Conservation (phyloP, 495 filamentous ascomycete genomes). For the Penicillium fimorum region DNA sequence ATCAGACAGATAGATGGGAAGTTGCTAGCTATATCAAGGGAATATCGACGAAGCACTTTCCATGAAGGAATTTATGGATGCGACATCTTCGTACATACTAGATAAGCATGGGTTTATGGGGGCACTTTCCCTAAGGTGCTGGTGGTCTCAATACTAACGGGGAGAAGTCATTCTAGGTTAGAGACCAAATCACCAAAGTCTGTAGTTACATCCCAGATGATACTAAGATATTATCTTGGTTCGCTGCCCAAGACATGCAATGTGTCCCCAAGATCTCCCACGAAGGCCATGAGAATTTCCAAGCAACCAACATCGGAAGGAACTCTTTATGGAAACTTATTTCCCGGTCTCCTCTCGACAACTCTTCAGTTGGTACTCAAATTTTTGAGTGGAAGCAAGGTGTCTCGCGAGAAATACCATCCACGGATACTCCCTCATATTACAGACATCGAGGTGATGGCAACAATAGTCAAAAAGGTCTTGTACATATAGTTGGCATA, state of each 20-base stretch:
- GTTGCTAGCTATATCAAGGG: neutral
- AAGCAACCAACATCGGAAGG: neutral
- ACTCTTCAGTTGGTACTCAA: neutral
- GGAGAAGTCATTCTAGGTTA: neutral
- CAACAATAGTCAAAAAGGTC: neutral
- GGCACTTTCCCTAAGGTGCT: neutral
- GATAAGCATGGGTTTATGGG: neutral
- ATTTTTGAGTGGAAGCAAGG: neutral
- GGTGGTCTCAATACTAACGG: neutral
- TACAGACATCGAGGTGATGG: neutral
- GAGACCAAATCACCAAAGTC: neutral
- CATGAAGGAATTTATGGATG: neutral
- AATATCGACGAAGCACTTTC: neutral
- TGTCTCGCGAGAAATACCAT: neutral
- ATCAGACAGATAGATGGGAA: neutral
- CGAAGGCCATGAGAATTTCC: neutral
- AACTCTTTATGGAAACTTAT: neutral
- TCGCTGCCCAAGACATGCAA: neutral
- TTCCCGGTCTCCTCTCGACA: neutral
- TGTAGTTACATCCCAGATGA: neutral
- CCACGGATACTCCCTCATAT: neutral
- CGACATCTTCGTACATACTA: neutral
- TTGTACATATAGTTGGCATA: neutral
- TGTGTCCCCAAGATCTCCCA: neutral
- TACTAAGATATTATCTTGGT: neutral